phyloP scores from a whole-genome alignment of 2,329 filamentous ascomycete species.

The Neonectria hederae region DNA sequence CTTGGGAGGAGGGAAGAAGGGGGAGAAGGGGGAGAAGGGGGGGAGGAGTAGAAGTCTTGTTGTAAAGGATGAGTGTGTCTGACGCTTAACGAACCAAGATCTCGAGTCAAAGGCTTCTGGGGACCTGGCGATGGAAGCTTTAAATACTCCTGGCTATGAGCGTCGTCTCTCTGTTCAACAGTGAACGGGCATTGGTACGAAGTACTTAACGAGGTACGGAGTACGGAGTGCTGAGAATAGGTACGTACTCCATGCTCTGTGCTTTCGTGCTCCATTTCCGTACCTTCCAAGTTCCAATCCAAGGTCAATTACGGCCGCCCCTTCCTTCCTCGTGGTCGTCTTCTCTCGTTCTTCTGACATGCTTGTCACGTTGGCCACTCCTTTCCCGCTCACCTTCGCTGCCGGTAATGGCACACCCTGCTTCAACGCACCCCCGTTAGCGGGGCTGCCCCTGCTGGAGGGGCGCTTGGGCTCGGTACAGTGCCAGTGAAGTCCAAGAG shows the following conservation, averaged over 20 bases:
- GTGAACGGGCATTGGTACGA: conserved; percentile 35
- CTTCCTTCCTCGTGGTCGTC: conserved; percentile 16
- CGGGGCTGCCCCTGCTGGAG: conserved; percentile 17
- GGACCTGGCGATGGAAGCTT: conserved; percentile 43
- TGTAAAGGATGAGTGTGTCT: conserved; percentile 27
- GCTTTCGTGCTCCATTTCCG: conserved; percentile 6
- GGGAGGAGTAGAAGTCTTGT: conserved; percentile 15
- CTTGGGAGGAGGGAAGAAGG: conserved; percentile 25
- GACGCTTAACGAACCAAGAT: conserved; percentile 37
- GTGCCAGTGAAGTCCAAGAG: not conserved
- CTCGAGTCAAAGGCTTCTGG: conserved; percentile 19
- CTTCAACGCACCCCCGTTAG: conserved; percentile 8
- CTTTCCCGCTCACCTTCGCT: conserved; percentile 20
- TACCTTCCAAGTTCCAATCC: conserved; percentile 22
- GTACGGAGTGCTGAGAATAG: not conserved
- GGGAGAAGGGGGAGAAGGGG: conserved; percentile 24
- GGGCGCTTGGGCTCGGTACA: conserved; percentile 5
- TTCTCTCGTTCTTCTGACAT: conserved; percentile 21
- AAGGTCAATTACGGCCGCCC: conserved; percentile 21
- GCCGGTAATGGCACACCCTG: conserved; percentile 1
- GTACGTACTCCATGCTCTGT: conserved; percentile 1
- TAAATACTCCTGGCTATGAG: conserved; percentile 37
- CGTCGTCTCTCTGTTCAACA: conserved; percentile 33
- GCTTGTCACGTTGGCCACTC: conserved; percentile 25
- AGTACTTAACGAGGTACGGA: conserved; percentile 18